Evolutionary conservation across 176 grass and related monocot species (phyloP).

Genomic region (Oryza officinalis): DNA sequence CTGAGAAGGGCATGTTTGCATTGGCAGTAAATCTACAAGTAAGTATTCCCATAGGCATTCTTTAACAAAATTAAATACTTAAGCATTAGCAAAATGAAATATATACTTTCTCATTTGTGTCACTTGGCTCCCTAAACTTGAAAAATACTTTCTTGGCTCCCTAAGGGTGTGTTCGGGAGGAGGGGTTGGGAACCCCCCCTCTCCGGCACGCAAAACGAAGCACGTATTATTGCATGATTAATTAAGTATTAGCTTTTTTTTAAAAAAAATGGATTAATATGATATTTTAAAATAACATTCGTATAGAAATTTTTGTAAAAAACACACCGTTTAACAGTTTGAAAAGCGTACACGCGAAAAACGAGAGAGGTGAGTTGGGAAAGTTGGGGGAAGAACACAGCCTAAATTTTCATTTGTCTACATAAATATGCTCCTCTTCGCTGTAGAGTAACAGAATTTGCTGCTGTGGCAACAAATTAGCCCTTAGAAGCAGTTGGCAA

Average conservation of each 20-base stretch:
- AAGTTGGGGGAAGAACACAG: no score
- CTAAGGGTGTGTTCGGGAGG: no score
- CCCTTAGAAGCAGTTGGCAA: background rate
- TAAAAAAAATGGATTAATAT: no score
- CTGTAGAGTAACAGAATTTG: background rate
- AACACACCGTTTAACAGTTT: no score
- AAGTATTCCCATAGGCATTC: slow-evolving; percentile 41
- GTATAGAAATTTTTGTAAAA: no score
- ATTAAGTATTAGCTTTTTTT: no score
- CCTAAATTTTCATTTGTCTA: background rate
- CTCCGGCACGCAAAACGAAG: no score
- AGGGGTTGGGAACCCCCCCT: no score
- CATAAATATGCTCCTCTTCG: background rate
- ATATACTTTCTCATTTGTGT: background rate
- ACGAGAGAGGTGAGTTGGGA: no score
- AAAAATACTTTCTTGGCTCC: background rate
- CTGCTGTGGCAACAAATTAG: background rate
- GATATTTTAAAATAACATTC: no score
- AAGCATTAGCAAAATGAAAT: background rate
- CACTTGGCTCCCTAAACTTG: background rate
- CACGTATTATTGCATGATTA: no score
- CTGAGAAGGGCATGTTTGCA: slow-evolving; percentile 90
- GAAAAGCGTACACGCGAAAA: no score
- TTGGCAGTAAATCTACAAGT: slow-evolving; percentile 97
- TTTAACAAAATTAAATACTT: background rate